These are phyloP conservation scores for Calonectria pseudoturangicola DNA, from an alignment of 2,329 filamentous ascomycete genomes.

Conservation along the genomic window DNA sequence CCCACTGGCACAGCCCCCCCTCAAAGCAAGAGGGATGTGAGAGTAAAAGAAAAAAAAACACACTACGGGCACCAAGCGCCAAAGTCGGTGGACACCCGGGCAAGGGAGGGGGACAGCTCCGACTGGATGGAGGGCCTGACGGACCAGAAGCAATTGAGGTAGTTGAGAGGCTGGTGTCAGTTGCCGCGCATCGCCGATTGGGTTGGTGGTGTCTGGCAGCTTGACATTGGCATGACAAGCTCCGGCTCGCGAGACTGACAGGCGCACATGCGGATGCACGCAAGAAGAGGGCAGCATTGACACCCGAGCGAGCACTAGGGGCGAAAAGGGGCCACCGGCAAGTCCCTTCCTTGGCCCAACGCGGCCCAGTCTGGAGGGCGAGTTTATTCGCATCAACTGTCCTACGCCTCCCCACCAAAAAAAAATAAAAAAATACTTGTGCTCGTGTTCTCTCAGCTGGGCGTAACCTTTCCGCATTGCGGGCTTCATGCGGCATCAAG, in stretches of 20 bases:
- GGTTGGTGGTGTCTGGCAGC: slow-evolving; percentile 19
- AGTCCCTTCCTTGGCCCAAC: slow-evolving; percentile 1
- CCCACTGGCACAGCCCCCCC: background rate
- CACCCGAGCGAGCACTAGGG: slow-evolving; percentile 4
- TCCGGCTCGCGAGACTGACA: slow-evolving; percentile 13
- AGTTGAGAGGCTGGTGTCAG: slow-evolving; percentile 40
- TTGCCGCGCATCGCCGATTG: slow-evolving; percentile 40
- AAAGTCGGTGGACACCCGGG: slow-evolving; percentile 24
- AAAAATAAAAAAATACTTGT: too few species aligned
- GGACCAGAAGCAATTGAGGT: slow-evolving; percentile 10
- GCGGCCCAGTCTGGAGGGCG: background rate
- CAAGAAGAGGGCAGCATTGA: slow-evolving; percentile 6
- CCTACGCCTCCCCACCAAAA: background rate
- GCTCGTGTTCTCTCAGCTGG: slow-evolving; percentile 1
- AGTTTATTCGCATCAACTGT: slow-evolving; percentile 1
- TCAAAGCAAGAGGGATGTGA: background rate
- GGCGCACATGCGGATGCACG: slow-evolving; percentile 6
- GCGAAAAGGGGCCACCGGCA: background rate
- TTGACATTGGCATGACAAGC: slow-evolving; percentile 26
- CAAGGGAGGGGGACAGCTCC: slow-evolving; percentile 33
- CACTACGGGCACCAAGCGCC: slow-evolving; percentile 27
- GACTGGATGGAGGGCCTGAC: slow-evolving; percentile 30
- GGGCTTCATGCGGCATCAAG: background rate
- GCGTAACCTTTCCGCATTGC: background rate
- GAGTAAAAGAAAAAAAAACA: background rate